These are phyloP conservation scores for Toxicodendron radicans DNA, from an alignment of 345 rosid genomes.

Conservation along the genomic window DNA sequence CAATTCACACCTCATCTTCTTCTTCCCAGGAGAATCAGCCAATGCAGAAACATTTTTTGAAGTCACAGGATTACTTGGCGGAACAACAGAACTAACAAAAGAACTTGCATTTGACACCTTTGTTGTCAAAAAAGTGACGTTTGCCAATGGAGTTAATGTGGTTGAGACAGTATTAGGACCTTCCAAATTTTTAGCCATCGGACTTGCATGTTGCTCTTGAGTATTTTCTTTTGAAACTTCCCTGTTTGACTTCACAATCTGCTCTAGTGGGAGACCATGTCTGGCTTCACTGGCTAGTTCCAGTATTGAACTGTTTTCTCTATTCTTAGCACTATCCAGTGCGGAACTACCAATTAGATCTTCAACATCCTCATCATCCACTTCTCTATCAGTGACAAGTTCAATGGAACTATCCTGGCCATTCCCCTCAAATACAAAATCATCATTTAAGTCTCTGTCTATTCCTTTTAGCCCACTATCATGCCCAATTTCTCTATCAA, in stretches of 20 bases:
- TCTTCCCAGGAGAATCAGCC: constrained; percentile 35
- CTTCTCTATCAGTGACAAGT: constrained; percentile 28
- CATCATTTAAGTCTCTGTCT: constrained; percentile 19
- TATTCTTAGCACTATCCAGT: constrained; percentile 12
- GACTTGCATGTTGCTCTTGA: constrained; percentile 21
- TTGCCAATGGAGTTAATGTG: constrained; percentile 14
- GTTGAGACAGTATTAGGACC: constrained; percentile 12
- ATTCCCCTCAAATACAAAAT: constrained; percentile 25
- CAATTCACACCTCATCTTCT: constrained; percentile 58
- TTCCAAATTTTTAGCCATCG: constrained; percentile 15
- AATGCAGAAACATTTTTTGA: constrained; percentile 29
- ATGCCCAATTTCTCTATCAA: constrained; percentile 17
- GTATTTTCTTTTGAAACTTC: constrained; percentile 11
- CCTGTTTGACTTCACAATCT: constrained; percentile 27
- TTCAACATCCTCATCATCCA: constrained; percentile 23
- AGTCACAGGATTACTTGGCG: constrained; percentile 14
- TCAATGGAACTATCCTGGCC: constrained; percentile 18
- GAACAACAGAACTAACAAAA: constrained; percentile 19
- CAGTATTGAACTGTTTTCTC: constrained; percentile 33
- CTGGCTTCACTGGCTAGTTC: constrained; percentile 29
- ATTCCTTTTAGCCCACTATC: constrained; percentile 12
- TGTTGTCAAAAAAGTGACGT: constrained; percentile 16
- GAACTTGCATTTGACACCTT: constrained; percentile 31
- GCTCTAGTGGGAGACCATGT: constrained; percentile 21
- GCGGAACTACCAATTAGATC: constrained; percentile 18